Evolutionary conservation across 2,329 filamentous ascomycete genomes (phyloP), one percentile per base, ranked within the genome.

Genomic region (Aspergillus sojae): DNA sequence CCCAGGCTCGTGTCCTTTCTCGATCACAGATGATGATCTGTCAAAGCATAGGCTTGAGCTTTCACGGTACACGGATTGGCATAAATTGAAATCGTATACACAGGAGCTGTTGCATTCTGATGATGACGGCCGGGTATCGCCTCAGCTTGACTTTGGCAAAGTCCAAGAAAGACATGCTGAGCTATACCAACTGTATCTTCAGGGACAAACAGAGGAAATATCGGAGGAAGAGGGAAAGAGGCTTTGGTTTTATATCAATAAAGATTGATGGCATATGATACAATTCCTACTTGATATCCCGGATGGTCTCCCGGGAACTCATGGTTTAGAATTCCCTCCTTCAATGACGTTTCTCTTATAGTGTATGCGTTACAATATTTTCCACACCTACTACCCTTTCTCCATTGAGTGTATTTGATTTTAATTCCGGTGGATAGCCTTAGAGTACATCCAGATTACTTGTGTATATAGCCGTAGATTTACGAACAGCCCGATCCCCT

Each of bases 111-210:
- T 71, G 36, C 61, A 63, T 14, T 39, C 66, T 26, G 65, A 71
- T 65, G 65, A 64, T 23, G 66, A 68, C 9, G 67, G 69, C 10
- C 68, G 68, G 67, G 26, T 71, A 16, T 41, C 63, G 3, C 68
- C 67, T 5, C 63, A 65, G 30, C 63, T 65, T 57, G 65, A 71
- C 46, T 67, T 70, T 60, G 57, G 62, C 6, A 61, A 64, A 34
- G 65, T 68, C 16, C 34, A 58, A 43, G 48, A 32, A 58, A 65
- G 56, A 36, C 63, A 70, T 46, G 45, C 39, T 10, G 63, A 67
- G 36, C 46, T 69, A 4, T 66, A 66, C 28, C 26, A 64, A 39
- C 52, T 69, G 45, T 70, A 65, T 32, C 61, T 68, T 3, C 30
- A 59, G 41, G 23, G 26, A 56, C 63, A 64, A 58, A 30, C 46